A percentile compares a stretch with the other conserved stretches of the same genome.
phyloP scores from a whole-genome alignment of 192 early-diverging fungal species.

The Dispira parvispora region DNA sequence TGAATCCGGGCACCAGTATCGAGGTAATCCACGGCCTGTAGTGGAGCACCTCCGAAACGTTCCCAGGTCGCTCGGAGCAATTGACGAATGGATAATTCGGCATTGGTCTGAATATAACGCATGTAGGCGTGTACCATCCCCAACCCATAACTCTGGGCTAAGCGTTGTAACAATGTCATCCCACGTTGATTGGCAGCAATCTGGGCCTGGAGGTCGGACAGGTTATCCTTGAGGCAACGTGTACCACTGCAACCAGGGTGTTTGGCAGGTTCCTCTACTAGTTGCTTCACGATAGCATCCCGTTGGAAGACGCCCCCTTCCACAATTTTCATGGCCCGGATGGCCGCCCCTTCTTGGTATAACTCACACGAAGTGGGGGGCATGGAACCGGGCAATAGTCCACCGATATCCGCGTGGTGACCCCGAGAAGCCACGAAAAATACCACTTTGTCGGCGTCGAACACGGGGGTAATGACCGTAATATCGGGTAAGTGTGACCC shows the following conservation, averaged over 20 bases:
- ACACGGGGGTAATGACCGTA: conserved; percentile 92
- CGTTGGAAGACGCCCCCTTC: conserved; percentile 64
- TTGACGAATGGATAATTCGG: conserved; percentile 65
- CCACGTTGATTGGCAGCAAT: conserved; percentile 94
- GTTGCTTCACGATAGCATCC: conserved; percentile 50
- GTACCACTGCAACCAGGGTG: conserved; percentile 77
- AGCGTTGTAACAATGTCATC: conserved; percentile 56
- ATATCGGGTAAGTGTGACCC: conserved; percentile 94
- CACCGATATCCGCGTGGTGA: conserved; percentile 93
- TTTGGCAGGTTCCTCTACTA: conserved; percentile 67
- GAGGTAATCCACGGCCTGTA: conserved; percentile 56
- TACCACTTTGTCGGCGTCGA: conserved; percentile 46
- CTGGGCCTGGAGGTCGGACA: conserved; percentile 92
- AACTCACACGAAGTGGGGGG: conserved; percentile 84
- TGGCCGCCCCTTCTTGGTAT: conserved; percentile 88
- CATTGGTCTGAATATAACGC: conserved; percentile 78
- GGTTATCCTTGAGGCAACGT: conserved; percentile 74
- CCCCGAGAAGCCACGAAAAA: conserved; percentile 93
- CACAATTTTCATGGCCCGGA: conserved; percentile 79
- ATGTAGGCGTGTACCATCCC: conserved; percentile 91
- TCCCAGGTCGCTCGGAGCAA: conserved; percentile 46
- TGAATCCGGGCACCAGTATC: conserved; percentile 81
- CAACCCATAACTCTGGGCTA: conserved; percentile 75
- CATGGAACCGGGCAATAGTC: conserved; percentile 70
- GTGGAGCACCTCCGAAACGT: conserved; percentile 18